Base-by-base conservation (phyloP, 495 filamentous ascomycete genomes). In the Bryoglossum gracile region DNA sequence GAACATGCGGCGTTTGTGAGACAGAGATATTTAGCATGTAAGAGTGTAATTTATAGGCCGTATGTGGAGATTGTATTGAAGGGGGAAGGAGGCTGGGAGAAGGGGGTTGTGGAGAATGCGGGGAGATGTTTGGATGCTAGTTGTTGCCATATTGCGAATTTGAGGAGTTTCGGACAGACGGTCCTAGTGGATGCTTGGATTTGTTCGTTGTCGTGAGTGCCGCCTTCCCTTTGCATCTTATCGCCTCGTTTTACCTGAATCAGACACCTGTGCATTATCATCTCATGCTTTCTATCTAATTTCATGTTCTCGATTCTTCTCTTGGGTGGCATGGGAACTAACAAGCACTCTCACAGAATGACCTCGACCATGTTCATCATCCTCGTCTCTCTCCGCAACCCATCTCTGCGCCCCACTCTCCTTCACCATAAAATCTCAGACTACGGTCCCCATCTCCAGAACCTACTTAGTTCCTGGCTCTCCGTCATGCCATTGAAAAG, bases 101-200 rank as follows among this genome's bases (percentile, higher is more conserved):
- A 39, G 4, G 60, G 64, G 8, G 64, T 64, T 3, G 53, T 65
- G 13, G 61, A 59, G 13, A 61, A 61, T 9, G 69, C 63, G 51
- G 59, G 63, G 17, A 58, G 61, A 2, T 69, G 66, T 52, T 50
- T 71, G 18, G 62, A 66, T 24, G 66, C 69, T 5, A 70, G 67
- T 51, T 61, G 62, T 16, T 42, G 70, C 19, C 69, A 74, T 42
- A 65, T 69, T 1, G 43, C 65, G 48, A 68, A 71, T 43, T 39
- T 72, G 10, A 50, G 60, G 17, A 60, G 56, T 3, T 64, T 71
- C 34, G 53, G 58, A 0, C 67, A 74, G 40, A 72, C 69, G 0
- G 55, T 72, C 6, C 47, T 72, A 59, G 60, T 74, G 1, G 70
- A 74, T 51, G 69, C 70, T 0, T 74, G 70, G 70, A 70, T 71